Conservation (phyloP, 805 yeast species). For the Starmera amethionina region DNA sequence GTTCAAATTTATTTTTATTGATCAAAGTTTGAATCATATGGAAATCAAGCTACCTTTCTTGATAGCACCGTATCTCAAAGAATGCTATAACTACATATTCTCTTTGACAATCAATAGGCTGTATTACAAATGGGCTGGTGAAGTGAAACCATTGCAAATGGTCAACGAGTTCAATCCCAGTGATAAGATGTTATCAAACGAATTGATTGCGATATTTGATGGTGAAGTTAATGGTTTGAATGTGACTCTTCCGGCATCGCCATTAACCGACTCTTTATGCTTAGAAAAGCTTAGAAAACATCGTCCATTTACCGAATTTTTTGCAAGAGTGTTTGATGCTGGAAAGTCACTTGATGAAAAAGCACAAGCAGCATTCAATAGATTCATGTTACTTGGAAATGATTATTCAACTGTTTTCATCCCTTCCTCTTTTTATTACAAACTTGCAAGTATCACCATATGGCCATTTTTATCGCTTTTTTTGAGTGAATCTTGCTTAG, state of each 20-base stretch:
- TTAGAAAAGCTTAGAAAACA: neutral
- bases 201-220: constrained; percentile 6
- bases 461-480: constrained; percentile 23
- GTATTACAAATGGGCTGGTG: constrained; percentile 21
- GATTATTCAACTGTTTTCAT: constrained; percentile 20
- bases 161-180: constrained; percentile 18
- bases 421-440: constrained; percentile 5
- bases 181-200: constrained; percentile 15
- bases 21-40: neutral
- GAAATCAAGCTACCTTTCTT: neutral
- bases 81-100: constrained; percentile 8
- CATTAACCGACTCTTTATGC: too few relatives aligned
- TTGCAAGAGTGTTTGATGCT: neutral
- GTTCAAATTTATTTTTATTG: neutral
- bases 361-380: constrained; percentile 11
- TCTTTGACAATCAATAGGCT: constrained; percentile 17
- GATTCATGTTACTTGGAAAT: constrained; percentile 12
- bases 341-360: constrained; percentile 5
- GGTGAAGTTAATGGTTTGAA: constrained; percentile 12
- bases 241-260: neutral
- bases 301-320: neutral
- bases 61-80: neutral
- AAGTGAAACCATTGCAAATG: constrained; percentile 22
- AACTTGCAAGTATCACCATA: constrained; percentile 15
- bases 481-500: constrained; percentile 9